Conservation (phyloP, 2,329 filamentous ascomycete genomes). For the Fusarium bactridioides region DNA sequence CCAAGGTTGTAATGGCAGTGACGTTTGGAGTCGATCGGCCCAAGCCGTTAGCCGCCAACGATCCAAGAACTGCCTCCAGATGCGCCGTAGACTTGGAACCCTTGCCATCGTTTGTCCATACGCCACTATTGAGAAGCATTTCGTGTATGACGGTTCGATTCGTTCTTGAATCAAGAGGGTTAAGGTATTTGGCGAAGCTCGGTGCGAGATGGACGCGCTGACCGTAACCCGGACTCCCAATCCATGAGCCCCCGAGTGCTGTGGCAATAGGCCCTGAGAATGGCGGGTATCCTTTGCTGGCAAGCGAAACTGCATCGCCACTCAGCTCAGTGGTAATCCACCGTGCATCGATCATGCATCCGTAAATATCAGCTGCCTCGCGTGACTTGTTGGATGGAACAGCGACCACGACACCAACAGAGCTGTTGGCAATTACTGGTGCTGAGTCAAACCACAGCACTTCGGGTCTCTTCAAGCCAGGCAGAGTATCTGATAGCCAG, state of each 20-base stretch:
- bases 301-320: constrained; percentile 21
- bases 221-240: constrained; percentile 17
- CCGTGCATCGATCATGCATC: constrained; percentile 32
- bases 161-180: constrained; percentile 1
- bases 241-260: constrained; percentile 23
- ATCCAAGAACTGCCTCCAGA: constrained; percentile 25
- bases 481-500: constrained; percentile 4
- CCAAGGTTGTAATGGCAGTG: constrained; percentile 9
- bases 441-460: constrained; percentile 30
- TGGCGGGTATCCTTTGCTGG: constrained; percentile 24
- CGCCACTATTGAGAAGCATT: constrained; percentile 25
- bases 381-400: constrained; percentile 6
- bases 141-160: constrained; percentile 27
- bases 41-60: constrained; percentile 18
- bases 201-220: constrained; percentile 21
- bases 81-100: constrained; percentile 17
- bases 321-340: constrained; percentile 25
- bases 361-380: constrained; percentile 21
- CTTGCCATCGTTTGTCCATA: constrained; percentile 15
- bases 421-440: constrained; percentile 15
- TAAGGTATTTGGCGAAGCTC: constrained; percentile 26
- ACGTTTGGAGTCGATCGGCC: constrained; percentile 12
- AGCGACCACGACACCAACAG: constrained; percentile 15
- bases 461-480: constrained; percentile 6
- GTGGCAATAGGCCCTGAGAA: constrained; percentile 25